phyloP scores from a whole-genome alignment of 2,329 filamentous ascomycete species.

The Scolecobasidium constrictum region DNA sequence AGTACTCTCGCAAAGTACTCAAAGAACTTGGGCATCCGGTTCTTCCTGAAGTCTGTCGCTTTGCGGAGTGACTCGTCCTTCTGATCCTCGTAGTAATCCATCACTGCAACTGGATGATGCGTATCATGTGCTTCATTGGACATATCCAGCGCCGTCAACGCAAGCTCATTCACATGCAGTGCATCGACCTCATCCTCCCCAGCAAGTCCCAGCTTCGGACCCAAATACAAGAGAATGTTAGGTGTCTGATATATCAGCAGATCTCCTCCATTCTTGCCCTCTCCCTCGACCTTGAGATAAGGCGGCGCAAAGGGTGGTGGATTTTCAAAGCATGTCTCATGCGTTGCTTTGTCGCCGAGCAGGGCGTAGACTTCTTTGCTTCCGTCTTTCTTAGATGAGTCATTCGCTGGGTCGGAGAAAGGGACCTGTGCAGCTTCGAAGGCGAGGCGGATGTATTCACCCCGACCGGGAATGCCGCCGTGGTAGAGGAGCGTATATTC shows the following conservation, averaged over 20 bases:
- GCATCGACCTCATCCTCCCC: slow-evolving; percentile 37
- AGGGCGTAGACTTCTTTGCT: slow-evolving; percentile 36
- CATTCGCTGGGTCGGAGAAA: slow-evolving; percentile 52
- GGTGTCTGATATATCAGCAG: slow-evolving; percentile 58
- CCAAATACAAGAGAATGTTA: slow-evolving; percentile 64
- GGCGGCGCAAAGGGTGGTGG: slow-evolving; percentile 58
- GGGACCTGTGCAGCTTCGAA: slow-evolving; percentile 57
- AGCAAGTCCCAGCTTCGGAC: slow-evolving; percentile 46
- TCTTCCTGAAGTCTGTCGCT: slow-evolving; percentile 46
- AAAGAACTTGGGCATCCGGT: slow-evolving; percentile 61
- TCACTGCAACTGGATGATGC: slow-evolving; percentile 57
- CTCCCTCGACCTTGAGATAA: slow-evolving; percentile 42
- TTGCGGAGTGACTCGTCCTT: slow-evolving; percentile 52
- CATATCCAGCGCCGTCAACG: slow-evolving; percentile 61
- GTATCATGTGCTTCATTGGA: slow-evolving; percentile 64
- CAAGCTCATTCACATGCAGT: slow-evolving; percentile 51
- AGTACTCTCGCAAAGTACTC: slow-evolving; percentile 60
- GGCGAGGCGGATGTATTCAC: slow-evolving; percentile 60
- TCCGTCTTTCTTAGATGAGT: slow-evolving; percentile 39
- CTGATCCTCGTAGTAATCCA: slow-evolving; percentile 63
- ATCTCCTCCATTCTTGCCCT: slow-evolving; percentile 39
- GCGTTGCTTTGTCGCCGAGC: slow-evolving; percentile 28
- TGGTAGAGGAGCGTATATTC: slow-evolving; percentile 62
- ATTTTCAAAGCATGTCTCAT: slow-evolving; percentile 34
- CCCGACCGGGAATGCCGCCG: slow-evolving; percentile 60